Base-by-base conservation (phyloP, 2,329 filamentous ascomycete species). In the Paraconiothyrium brasiliense region DNA sequence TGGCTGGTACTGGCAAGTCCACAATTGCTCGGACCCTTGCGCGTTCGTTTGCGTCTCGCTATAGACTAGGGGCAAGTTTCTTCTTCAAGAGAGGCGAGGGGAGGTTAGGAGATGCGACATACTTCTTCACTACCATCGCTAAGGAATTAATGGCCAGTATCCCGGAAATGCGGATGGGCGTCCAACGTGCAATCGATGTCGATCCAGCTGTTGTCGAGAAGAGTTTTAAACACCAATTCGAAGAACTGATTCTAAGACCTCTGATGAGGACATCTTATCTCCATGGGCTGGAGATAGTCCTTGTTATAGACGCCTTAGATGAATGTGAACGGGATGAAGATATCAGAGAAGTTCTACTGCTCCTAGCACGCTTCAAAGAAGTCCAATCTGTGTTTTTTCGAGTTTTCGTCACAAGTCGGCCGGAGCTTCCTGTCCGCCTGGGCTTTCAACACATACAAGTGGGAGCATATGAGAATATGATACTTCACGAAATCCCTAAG, bases 1-100 rank as follows among this genome's bases (percentile, higher is more conserved):
- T 66, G 58, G 73, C 73, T 7, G 71, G 74, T 24, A 75, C 67
- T 20, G 71, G 72, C 8, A 76, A 75, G 52, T 72, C 72, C 0
- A 75, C 72, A 1, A 69, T 76, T n/a, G 58, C 72, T 32, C 67
- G 65, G 7, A 73, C 71, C 4, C 39, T 76, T 5, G 71, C 71
- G 0, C 52, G 11, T 37, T 20, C 3, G 5, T 62, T 49, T 54
- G 20, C 51, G 37, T 44, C 16, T 2, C 6, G 60, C 11, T 24
- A 35, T 4, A 27, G 34, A 22, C 54, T 66, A 4, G 61, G 49
- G 37, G 66, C 54, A 11, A 64, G 63, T 54, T 66, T 68, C 63
- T 66, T 68, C 58, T 68, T 68, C 55, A 57, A 54, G 13, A 20
- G 57, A 54, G 66, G 60, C 32, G 56, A 60, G 11, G 54, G 54